Base-by-base conservation (phyloP, 257 asterid genomes). In the Mitragyna speciosa region DNA sequence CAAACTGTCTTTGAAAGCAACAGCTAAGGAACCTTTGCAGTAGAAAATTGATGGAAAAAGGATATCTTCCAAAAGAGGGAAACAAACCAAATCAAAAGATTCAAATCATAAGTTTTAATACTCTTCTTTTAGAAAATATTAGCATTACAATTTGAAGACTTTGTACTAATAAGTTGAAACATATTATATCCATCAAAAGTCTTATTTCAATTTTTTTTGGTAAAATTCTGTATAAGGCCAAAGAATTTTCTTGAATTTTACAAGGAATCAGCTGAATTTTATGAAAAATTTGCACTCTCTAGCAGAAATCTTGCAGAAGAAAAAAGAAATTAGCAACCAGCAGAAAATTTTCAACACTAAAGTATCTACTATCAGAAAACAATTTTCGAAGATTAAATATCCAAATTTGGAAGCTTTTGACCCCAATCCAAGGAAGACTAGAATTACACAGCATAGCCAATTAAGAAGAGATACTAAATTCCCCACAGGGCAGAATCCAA, bases 1-100 rank as follows among this genome's bases (percentile, higher is more conserved):
- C 92, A 92, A 91, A 85, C 79, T 82, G 85, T 70, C 65, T 52
- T 74, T 85, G 91, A 92, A 92, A 92, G 94, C 89, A 84, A 89
- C 89, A 70, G 71, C 78, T 84, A 83, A 82, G 81, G 80, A 78
- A 79, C 74, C 82, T 83, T 83, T 77, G 82, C 84, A 66, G 83
- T 36, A 80, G 64, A 39, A 78, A 85, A 77, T 79, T 82, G 84
- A 81, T 77, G 80, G 73, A 81, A 78, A 81, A 80, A 81, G 73
- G 66, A 86, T 78, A 75, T 81, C 84, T 90, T 76, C 95, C 75
- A 85, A 74, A 89, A 77, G 76, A 76, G 77, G 87, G 76, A 68
- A 86, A 82, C 75, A 78, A 84, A 85, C 83, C 91, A 87, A 80
- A 36, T 47, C 64, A 80, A 26, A 63, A 26, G 8, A 12, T 26